phyloP scores from a whole-genome alignment of 192 early-diverging fungal genomes.

The Linnemannia zychae region DNA sequence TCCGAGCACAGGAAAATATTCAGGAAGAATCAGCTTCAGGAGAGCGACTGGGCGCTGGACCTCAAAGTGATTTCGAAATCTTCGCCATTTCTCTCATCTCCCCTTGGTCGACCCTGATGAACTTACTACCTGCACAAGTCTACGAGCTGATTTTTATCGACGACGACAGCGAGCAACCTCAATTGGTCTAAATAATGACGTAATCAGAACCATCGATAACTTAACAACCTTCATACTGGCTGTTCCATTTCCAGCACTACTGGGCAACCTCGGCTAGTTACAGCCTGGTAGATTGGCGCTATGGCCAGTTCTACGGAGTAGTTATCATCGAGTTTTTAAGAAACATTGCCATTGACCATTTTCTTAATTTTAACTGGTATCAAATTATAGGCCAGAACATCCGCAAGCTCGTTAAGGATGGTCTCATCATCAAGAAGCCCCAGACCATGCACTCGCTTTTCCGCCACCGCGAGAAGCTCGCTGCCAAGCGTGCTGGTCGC shows the following conservation, averaged over 20 bases:
- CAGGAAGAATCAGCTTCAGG: conserved; percentile 11
- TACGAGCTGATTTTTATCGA: neutral
- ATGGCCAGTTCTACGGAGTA: neutral
- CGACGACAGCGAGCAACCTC: neutral
- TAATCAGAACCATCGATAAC: neutral
- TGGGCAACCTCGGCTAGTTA: neutral
- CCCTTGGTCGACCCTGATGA: neutral
- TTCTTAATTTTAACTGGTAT: neutral
- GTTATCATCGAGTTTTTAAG: neutral
- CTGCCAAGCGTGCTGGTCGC: conserved; percentile 97
- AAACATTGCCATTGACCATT: neutral
- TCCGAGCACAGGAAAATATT: neutral
- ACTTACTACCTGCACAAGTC: neutral
- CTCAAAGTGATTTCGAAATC: neutral
- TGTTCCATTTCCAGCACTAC: neutral
- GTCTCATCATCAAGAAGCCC: conserved; percentile 96
- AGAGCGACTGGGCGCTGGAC: neutral
- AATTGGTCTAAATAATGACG: neutral
- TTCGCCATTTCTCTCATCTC: neutral
- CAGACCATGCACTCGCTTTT: conserved; percentile 89
- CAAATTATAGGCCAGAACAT: conserved; percentile 85
- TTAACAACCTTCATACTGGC: neutral
- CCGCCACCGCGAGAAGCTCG: conserved; percentile 91
- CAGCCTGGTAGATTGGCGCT: neutral
- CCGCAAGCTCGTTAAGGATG: conserved; percentile 97